A percentile compares a stretch with the other conserved stretches of the same genome.
phyloP scores from a whole-genome alignment of 2,329 filamentous ascomycete species.

The Colletotrichum sp. region DNA sequence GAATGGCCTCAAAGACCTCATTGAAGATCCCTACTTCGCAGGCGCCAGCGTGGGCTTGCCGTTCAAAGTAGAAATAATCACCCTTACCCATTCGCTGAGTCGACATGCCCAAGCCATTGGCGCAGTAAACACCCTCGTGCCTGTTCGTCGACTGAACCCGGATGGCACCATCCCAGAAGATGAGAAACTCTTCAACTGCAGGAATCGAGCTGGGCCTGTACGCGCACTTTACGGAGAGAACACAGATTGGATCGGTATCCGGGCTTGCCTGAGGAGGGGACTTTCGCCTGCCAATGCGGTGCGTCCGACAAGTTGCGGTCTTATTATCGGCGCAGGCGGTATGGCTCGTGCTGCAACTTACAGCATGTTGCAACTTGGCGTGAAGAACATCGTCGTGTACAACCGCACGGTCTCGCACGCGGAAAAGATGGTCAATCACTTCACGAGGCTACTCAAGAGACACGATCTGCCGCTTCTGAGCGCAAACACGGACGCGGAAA shows the following conservation, averaged over 20 bases:
- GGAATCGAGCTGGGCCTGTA: constrained; percentile 68
- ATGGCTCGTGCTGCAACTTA: constrained; percentile 83
- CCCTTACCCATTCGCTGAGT: constrained; percentile 70
- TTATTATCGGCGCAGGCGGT: constrained; percentile 70
- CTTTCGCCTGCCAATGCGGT: constrained; percentile 74
- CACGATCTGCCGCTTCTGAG: constrained; percentile 47
- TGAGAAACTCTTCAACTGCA: constrained; percentile 54
- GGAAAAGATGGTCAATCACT: constrained; percentile 70
- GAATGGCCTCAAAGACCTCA: constrained; percentile 65
- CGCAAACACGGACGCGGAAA: constrained; percentile 36
- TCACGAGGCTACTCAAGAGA: constrained; percentile 58
- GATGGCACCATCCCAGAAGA: constrained; percentile 63
- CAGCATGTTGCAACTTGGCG: constrained; percentile 77
- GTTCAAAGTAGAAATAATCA: constrained; percentile 77
- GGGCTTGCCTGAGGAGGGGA: constrained; percentile 73
- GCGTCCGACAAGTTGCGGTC: constrained; percentile 55
- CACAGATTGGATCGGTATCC: constrained; percentile 81
- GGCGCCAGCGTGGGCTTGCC: constrained; percentile 75
- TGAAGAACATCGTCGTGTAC: constrained; percentile 75
- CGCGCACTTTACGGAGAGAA: constrained; percentile 78
- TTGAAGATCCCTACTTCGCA: constrained; percentile 70
- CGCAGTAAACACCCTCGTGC: constrained; percentile 77
- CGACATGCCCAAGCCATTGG: constrained; percentile 76
- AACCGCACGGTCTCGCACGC: constrained; percentile 74
- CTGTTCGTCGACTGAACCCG: constrained; percentile 64